Percentiles rank a stretch among this genome's conserved stretches.
Conservation (phyloP, 1,284 basidiomycete species). For the Cutaneotrichosporon curvatum region DNA sequence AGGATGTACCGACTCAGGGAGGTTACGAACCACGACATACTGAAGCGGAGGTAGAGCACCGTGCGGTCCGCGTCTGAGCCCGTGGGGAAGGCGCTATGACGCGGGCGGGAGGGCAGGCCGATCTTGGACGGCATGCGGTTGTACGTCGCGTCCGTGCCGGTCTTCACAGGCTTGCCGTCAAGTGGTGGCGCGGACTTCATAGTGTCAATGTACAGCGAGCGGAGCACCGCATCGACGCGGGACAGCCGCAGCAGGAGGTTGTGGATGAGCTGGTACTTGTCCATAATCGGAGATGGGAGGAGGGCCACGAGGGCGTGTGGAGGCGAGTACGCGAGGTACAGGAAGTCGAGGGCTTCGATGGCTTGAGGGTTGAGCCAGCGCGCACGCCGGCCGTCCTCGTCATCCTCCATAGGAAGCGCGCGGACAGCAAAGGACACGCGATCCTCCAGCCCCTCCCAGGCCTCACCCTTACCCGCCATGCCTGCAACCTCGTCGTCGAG, state of each 20-base stretch:
- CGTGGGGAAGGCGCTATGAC: conserved; percentile 57
- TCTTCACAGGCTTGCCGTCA: conserved; percentile 15
- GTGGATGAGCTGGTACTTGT: conserved; percentile 77
- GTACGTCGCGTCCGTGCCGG: conserved; percentile 26
- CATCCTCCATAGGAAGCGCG: conserved; percentile 55
- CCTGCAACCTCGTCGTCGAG: conserved; percentile 22
- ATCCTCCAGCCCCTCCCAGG: conserved; percentile 60
- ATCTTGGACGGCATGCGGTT: conserved; percentile 5
- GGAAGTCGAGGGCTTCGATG: conserved; percentile 69
- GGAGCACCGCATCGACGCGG: conserved; percentile 65
- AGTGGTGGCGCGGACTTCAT: conserved; percentile 6
- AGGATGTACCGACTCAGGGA: conserved; percentile 62
- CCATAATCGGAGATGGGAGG: conserved; percentile 60
- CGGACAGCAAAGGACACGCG: conserved; percentile 73
- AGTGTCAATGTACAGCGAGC: conserved; percentile 55
- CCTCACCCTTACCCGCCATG: conserved; percentile 26
- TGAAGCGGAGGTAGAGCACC: conserved; percentile 63
- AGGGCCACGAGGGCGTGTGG: conserved; percentile 63
- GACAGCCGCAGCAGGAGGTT: conserved; percentile 67
- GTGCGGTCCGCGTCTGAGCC: conserved; percentile 52
- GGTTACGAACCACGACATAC: conserved; percentile 61
- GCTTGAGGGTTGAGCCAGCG: conserved; percentile 65
- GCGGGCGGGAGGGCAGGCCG: conserved; percentile 4
- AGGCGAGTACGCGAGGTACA: conserved; percentile 78
- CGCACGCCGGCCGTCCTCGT: conserved; percentile 51